Evolutionary conservation across 2,329 filamentous ascomycete species (phyloP).

Genomic region (Aspergillus sp.): DNA sequence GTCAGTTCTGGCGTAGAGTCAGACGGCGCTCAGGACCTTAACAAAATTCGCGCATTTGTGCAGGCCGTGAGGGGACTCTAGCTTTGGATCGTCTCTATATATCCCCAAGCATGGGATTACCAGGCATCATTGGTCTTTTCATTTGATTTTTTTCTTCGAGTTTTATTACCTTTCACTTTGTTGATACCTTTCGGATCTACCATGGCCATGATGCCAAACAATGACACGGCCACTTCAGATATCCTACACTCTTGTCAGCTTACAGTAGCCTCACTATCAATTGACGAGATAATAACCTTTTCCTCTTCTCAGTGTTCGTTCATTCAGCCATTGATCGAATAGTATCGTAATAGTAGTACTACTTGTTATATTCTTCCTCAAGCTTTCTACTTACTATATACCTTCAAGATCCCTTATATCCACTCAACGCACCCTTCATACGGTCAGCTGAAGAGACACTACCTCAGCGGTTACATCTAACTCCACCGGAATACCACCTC

Average conservation of each 20-base stretch:
- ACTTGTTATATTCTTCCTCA: too few species aligned
- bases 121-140: neutral
- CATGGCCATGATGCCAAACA: neutral
- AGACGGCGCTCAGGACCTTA: slow-evolving; percentile 74
- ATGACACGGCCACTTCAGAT: neutral
- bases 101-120: neutral
- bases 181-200: neutral
- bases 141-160: neutral
- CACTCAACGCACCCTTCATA: too few species aligned
- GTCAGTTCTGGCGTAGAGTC: slow-evolving; percentile 93
- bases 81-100: slow-evolving; percentile 20
- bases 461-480: neutral
- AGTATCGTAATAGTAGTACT: neutral
- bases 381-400: too few species aligned
- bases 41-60: slow-evolving; percentile 80
- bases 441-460: too few species aligned
- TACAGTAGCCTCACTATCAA: neutral
- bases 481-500: neutral
- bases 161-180: neutral
- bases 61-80: slow-evolving; percentile 65
- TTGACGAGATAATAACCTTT: neutral
- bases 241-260: neutral
- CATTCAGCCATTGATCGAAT: neutral
- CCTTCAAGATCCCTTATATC: too few species aligned
- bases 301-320: neutral